Percentiles rank a stretch among this genome's conserved stretches.
phyloP scores from a whole-genome alignment of 257 asterid genomes.

The Fraxinus cuspidata region DNA sequence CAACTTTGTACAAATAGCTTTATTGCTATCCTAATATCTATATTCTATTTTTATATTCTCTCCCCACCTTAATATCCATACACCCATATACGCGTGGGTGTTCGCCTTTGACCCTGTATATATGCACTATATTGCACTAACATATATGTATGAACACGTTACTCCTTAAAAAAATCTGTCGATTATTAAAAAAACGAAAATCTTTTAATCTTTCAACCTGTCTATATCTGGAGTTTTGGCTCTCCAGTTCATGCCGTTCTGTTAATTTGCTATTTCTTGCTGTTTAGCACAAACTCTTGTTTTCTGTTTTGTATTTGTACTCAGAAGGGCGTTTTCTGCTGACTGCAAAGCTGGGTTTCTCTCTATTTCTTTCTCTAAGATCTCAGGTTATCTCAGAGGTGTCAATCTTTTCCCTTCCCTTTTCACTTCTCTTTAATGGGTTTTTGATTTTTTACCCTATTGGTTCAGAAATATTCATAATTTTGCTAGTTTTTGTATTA shows the following conservation, averaged over 20 bases:
- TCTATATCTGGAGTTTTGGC: conserved; percentile 27
- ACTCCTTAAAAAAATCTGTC: conserved; percentile 18
- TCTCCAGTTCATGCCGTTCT: conserved; percentile 31
- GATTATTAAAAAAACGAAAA: neutral
- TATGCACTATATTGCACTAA: neutral
- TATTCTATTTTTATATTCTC: neutral
- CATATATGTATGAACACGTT: neutral
- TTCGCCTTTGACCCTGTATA: neutral
- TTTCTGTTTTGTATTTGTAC: conserved; percentile 17
- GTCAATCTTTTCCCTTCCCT: conserved; percentile 29
- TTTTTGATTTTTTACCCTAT: conserved; percentile 10
- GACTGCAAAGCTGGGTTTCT: conserved; percentile 28
- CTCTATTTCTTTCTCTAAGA: conserved; percentile 26
- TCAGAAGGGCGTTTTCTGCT: conserved; percentile 22
- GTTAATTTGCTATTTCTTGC: conserved; percentile 36
- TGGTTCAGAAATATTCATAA: neutral
- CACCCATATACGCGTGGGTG: neutral
- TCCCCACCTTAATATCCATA: neutral
- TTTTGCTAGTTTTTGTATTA: conserved; percentile 16
- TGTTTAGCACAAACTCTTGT: conserved; percentile 30
- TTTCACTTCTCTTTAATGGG: conserved; percentile 29
- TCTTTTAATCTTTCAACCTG: conserved; percentile 13
- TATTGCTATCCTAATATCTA: too few relatives aligned
- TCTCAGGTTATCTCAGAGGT: conserved; percentile 44
- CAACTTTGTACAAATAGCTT: too few relatives aligned